Evolutionary conservation across 2,329 filamentous ascomycete species (phyloP).

Genomic region (Catunica adiposa): DNA sequence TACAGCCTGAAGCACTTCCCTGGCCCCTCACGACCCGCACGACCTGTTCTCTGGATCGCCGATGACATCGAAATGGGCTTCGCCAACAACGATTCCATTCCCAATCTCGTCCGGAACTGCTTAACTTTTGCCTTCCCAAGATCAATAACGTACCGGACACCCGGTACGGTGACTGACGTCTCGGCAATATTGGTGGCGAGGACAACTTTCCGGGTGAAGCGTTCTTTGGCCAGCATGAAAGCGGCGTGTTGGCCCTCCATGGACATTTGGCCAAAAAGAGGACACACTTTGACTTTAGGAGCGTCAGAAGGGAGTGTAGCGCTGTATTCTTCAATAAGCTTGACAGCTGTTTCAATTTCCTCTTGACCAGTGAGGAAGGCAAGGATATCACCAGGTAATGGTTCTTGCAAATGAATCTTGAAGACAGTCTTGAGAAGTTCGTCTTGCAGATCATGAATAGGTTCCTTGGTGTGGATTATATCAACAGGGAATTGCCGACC

Average conservation of each 20-base stretch:
- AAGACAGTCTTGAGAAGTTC: conserved; percentile 67
- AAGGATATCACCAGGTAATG: conserved; percentile 83
- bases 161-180: conserved; percentile 88
- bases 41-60: conserved; percentile 76
- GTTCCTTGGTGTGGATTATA: conserved; percentile 53
- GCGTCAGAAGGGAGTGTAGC: conserved; percentile 55
- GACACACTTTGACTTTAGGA: conserved; percentile 56
- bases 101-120: conserved; percentile 68
- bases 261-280: conserved; percentile 78
- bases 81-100: conserved; percentile 76
- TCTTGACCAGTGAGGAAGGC: conserved; percentile 89
- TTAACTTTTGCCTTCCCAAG: conserved; percentile 90
- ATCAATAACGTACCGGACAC: conserved; percentile 81
- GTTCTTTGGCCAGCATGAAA: conserved; percentile 56
- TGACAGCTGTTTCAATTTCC: conserved; percentile 69
- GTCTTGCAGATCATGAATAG: conserved; percentile 69
- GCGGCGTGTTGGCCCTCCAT: conserved; percentile 74
- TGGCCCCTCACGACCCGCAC: conserved; percentile 79
- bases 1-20: conserved; percentile 86
- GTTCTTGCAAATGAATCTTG: conserved; percentile 71
- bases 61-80: conserved; percentile 89
- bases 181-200: conserved; percentile 97
- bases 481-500: conserved; percentile 80
- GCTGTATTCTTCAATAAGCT: conserved; percentile 66
- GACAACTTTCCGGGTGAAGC: conserved; percentile 73